Evolutionary conservation across 495 filamentous ascomycete species (phyloP), one percentile per base, ranked within the genome.

Genomic region (Aspergillus hancockii): DNA sequence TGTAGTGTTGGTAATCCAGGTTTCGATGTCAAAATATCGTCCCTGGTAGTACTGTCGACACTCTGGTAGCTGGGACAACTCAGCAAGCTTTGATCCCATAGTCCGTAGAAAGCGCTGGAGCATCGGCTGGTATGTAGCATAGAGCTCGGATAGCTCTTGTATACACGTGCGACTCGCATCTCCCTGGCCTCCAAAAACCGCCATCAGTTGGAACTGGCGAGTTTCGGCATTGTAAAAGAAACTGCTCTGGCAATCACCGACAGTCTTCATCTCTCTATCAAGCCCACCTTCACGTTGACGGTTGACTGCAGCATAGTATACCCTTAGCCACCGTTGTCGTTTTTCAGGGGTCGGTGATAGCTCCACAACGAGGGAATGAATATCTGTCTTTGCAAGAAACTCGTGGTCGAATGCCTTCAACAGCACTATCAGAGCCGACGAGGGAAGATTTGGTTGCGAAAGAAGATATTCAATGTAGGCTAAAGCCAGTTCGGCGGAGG

Each of bases 141-240:
- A 64, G n/a, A 68, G 52, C 16, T 64, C 59, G 34, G 53, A 49
- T 12, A 69, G 58, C 9, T 69, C 67, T 34, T 59, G 45, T 3
- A 65, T 36, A 34, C 67, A 69, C 6, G 61, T 62, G 10, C 54
- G 61, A 50, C 60, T 66, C 13, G 60, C 61, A 16, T 66, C 64
- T 7, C 67, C 67, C 40, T 69, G 67, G 36, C 67, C 67, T 18
- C 67, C 65, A 52, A 69, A 69, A 19, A 69, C 53, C 5, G 64
- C 67, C 62, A 69, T 57, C 8, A 65, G 9, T 18, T 63, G 55
- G 31, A 64, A 60, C 16, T 49, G 49, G 16, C 54, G 60, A 8
- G 30, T 30, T 56, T 65, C 52, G 0, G 52, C 67, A 46, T 64
- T 54, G 10, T 59, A 34, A 1, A 69, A 49, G 18, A 69, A 28